Evolutionary conservation across 495 filamentous ascomycete species (phyloP), one percentile per base, ranked within the genome.

Genomic region (Penicillium psychrofluorescens): DNA sequence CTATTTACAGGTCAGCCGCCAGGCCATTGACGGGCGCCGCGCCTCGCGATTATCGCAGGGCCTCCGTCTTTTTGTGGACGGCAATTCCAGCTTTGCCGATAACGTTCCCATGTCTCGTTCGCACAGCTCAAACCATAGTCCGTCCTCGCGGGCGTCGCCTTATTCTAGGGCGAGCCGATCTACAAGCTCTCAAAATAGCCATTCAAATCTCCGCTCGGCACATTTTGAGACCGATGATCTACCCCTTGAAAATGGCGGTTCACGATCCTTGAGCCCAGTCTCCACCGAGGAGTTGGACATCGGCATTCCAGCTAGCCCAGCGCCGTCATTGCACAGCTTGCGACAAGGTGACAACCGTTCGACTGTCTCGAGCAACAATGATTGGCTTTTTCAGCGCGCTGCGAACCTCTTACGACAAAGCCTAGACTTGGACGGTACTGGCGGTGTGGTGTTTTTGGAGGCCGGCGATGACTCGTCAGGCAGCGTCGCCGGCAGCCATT

Each of bases 21-120:
- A 77, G 36, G 74, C 75, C 2, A 72, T 77, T 7, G 77, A 81
- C 43, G 75, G 78, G 14, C 66, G 71, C 11, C 68, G 79, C 13
- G 75, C 74, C 6, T 72, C 78, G 38, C 73, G 78, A 12, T 71
- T 86, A 55, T 78, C 79, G 10, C 66, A 68, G 10, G 80, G 80
- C 6, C 55, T 87, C 32, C 81, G 79, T 31, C 76, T 67, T 35
- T 86, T 86, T 56, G 79, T 83, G 1, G 79, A 84, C 42, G 68
- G 68, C 7, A 70, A 66, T 46, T 70, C 67, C 8, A 71, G 64
- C 38, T 69, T 72, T 12, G 58, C 69, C 14, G 62, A 71, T 14
- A 54, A 53, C 11, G 32, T 48, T 1, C 53, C 62, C 30, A 48
- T 44, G 0, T 62, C 64, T 0, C 56, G 54, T 10, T 45, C 59